These are phyloP conservation scores for Sclerotinia trifoliorum DNA, from an alignment of 2,329 filamentous ascomycete genomes.

Conservation along the genomic window DNA sequence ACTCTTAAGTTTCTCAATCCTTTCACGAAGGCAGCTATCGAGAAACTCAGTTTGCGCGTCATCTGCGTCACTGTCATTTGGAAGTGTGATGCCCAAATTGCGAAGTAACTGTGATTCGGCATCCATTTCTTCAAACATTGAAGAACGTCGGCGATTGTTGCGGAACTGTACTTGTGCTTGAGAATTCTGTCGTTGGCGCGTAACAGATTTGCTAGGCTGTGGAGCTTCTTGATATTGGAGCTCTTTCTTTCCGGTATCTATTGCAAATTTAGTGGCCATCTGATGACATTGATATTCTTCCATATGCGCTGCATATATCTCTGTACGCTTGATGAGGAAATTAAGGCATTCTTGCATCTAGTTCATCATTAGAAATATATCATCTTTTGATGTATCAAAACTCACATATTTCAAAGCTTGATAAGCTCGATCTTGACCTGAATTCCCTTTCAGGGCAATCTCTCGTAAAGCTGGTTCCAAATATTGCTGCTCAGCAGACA, in stretches of 20 bases:
- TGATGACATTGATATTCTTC: constrained; percentile 50
- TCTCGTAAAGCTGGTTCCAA: constrained; percentile 57
- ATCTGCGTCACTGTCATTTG: constrained; percentile 39
- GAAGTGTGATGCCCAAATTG: constrained; percentile 47
- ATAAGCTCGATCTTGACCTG: constrained; percentile 47
- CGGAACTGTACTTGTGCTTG: constrained; percentile 35
- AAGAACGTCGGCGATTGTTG: constrained; percentile 34
- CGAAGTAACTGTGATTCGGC: constrained; percentile 47
- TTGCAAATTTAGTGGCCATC: constrained; percentile 42
- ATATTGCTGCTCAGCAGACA: constrained; percentile 68
- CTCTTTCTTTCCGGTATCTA: constrained; percentile 48
- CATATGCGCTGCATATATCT: constrained; percentile 45
- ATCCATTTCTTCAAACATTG: constrained; percentile 40
- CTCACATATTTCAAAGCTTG: constrained; percentile 53
- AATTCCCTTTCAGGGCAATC: constrained; percentile 46
- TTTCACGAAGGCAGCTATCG: constrained; percentile 40
- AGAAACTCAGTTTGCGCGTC: constrained; percentile 34
- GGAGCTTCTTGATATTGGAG: constrained; percentile 33
- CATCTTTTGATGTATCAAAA: constrained; percentile 13
- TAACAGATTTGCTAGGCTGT: constrained; percentile 20
- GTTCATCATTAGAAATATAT: background rate
- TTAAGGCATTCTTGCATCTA: constrained; percentile 54
- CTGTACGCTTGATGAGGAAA: constrained; percentile 50
- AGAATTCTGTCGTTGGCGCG: constrained; percentile 27
- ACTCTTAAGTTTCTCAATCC: constrained; percentile 46